Evolutionary conservation across 257 asterid genomes (phyloP), one percentile per base, ranked within the genome.

Genomic region (Scutellaria barbata): DNA sequence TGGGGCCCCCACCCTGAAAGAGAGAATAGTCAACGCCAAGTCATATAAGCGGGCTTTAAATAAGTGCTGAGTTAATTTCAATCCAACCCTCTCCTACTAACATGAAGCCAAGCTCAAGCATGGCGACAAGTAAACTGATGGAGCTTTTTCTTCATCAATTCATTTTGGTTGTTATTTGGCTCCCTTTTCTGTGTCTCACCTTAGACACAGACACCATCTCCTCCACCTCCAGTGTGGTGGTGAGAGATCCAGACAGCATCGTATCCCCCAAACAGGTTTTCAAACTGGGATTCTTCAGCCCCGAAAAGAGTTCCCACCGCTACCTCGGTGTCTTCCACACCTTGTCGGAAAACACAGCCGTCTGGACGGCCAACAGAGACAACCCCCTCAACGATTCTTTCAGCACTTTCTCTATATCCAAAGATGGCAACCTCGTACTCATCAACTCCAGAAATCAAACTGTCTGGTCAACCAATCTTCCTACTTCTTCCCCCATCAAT

Each of bases 291-390:
- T 76, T 76, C 53, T 76, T 76, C 76, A 69, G 41, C 10, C 76
- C 76, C 8, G 42, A 65, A 6, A 63, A 78, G 76, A 51, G 87
- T 42, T 69, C 82, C 16, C 76, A 74, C 72, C 83, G 87, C 46
- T 86, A 86, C 75, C 22, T 84, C 8, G 89, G 75, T 4, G 68
- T 86, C 18, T 84, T 75, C 71, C 79, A 80, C 79, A 18, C 56
- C 16, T 65, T 74, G 18, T 84, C 87, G 4, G 69, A 58, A n/a
- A 18, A 67, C 17, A 58, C 80, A 10, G 74, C 75, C 7, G 33
- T 71, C 1, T 80, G 84, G 81, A 35, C 63, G 17, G 78, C 78
- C 41, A 78, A 73, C 69, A 22, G 78, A 12, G 75, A 14, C 8
- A 45, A 10, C 0, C 78, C 82, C 1, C 33, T 78, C 14, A 48